Base-by-base conservation (phyloP, 2,329 filamentous ascomycete species). In the Ceratocystis albifundus region DNA sequence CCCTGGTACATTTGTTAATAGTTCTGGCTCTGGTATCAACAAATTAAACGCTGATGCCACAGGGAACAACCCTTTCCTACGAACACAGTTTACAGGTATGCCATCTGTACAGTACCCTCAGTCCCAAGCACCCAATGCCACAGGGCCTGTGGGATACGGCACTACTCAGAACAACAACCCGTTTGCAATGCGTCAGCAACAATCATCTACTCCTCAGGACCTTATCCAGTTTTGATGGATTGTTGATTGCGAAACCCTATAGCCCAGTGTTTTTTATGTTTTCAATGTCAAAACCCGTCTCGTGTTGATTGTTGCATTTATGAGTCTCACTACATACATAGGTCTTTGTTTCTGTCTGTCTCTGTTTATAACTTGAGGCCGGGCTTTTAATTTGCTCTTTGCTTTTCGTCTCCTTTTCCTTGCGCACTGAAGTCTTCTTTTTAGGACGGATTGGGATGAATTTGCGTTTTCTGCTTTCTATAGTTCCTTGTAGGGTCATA, bases 1-100 rank as follows among this genome's bases (percentile, higher is more conserved):
- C 0, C 94, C 94, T 0, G 94, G 93, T 30, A 95, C 89, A 0
- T 99, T 97, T 74, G 88, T 99, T 77, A 99, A 99, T 77, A 96
- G 90, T 68, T 91, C 94, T 5, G 94, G 94, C 62, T 81, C 88
- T 46, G 89, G 90, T n/a, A 77, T 89, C 67, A 84, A 85, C 71
- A 83, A 84, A 67, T 76, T 96, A 55, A 89, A 79, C 68, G 74
- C 80, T 65, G 80, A 91, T 22, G 90, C 89, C 0, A 90, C 87
- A 1, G 88, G 88, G 41, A 94, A 84, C 78, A 97, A 97, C 73
- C 94, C 94, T 0, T 99, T 97, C 78, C 78, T 96, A 71, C 84
- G 86, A 68, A 85, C 86, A 69, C 90, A 95, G 74, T 94, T 88
- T 72, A 96, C 90, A 0, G 90, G 90, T 48, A 84, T 87, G 82